Evolutionary conservation across 2,329 filamentous ascomycete genomes (phyloP), one percentile per base, ranked within the genome.

Genomic region (Diplocarpon rosae): DNA sequence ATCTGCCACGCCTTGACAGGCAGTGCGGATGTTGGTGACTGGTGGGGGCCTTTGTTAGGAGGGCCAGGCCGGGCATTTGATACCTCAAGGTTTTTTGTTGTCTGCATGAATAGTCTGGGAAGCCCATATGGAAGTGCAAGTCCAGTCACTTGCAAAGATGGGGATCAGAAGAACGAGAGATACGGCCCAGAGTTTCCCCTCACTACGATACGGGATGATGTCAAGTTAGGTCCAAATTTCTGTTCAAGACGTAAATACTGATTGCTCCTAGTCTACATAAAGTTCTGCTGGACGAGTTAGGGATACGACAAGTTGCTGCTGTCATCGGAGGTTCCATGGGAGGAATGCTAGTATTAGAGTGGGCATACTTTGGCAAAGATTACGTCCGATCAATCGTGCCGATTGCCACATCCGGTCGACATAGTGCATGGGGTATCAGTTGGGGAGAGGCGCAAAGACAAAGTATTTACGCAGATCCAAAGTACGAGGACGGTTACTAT

Each of bases 401-500:
- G 12, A 90, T 93, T 56, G 86, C 86, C 16, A 92, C 86, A 5
- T 90, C 85, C 7, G 85, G 83, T 55, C 72, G 82, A 34, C 87
- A 92, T 64, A 90, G 85, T 57, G 86, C 86, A 5, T 93, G 86
- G 86, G 83, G 86, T 17, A 93, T 92, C 58, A 89, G 83, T 65
- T 93, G 86, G 86, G 85, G 85, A 34, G 86, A 92, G 62, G 85
- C 85, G 3, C 86, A 93, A 63, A 74, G 86, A 41, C 85, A 92
- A 66, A 89, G 84, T 72, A 96, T 98, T 62, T 98, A 96, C 66
- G 89, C 87, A 32, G 92, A 98, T 62, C 92, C 92, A 28, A 96
- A 95, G 68, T 98, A 98, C 64, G 88, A 95, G 50, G 89, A 96
- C 59, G 92, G 92, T 36, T 96, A 95, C 66, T 98, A 96, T 62